Evolutionary conservation across 495 filamentous ascomycete genomes (phyloP).

Genomic region (Parachaetomium inaequale): DNA sequence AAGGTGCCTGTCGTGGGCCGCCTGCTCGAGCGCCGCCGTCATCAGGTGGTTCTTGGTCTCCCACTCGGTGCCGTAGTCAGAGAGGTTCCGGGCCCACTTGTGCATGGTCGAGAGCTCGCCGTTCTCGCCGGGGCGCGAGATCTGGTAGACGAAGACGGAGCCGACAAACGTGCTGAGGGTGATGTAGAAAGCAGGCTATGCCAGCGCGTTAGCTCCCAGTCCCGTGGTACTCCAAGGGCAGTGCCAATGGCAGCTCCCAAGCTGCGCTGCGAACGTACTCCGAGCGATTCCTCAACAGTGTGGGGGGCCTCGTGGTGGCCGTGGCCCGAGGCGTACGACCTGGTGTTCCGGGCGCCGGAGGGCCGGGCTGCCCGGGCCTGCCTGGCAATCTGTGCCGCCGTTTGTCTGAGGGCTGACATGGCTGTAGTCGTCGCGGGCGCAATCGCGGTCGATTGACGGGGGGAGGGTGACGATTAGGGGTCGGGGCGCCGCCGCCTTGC

Average conservation of each 20-base stretch:
- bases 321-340: constrained; percentile 46
- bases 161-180: constrained; percentile 34
- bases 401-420: constrained; percentile 48
- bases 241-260: not conserved
- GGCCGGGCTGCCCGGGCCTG: constrained; percentile 35
- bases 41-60: constrained; percentile 41
- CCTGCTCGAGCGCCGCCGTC: constrained; percentile 43
- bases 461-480: constrained; percentile 10
- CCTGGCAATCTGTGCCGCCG: constrained; percentile 37
- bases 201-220: constrained; percentile 13
- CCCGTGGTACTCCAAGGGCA: not conserved
- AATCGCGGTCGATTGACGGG: constrained; percentile 16
- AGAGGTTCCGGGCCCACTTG: constrained; percentile 33
- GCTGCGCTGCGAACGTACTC: constrained; percentile 34
- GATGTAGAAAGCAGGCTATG: constrained; percentile 41
- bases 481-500: constrained; percentile 9
- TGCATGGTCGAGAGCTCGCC: constrained; percentile 38
- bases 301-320: constrained; percentile 34
- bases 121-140: constrained; percentile 42
- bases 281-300: constrained; percentile 42
- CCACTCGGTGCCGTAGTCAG: constrained; percentile 39
- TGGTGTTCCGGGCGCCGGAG: constrained; percentile 29
- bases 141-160: constrained; percentile 36
- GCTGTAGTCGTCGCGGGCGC: constrained; percentile 22
- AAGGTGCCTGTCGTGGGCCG: constrained; percentile 49